Base-by-base conservation (phyloP, 1,284 basidiomycete species). In the Ganoderma boninense region DNA sequence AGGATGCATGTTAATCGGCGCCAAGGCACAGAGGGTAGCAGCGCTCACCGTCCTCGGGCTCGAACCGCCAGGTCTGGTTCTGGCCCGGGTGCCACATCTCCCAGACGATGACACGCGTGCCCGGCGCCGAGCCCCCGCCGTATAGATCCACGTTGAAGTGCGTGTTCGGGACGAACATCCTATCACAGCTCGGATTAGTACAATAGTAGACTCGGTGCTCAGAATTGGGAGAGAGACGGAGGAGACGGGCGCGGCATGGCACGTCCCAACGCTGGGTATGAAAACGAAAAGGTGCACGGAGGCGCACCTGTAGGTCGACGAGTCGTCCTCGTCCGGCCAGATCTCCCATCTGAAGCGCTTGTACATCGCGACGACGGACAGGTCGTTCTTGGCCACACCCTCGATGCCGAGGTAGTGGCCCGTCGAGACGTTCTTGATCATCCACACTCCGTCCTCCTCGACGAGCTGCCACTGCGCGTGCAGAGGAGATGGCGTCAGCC, bases 281-380 rank as follows among this genome's bases (percentile, higher is more conserved):
- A 32, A 32, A 32, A 32, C 29, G 4, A 32, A 38, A 38, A 38
- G 6, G 6, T 6, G 38, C 7, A 6, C 38, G 38, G 38, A 6
- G 38, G 38, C 66, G 35, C 35, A 77, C 76, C 73, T 65, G 65
- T 69, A 69, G 2, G 61, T 66, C 1, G 61, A 64, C 5, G 61
- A 43, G 54, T 77, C 73, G 8, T 68, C 32, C 59, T 72, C 62
- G 70, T 77, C 75, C 14, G 68, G 70, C 70, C 68, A 67, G 71
- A 77, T 69, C 35, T 76, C 72, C 66, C 82, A 83, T 2, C 69
- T 43, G 67, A 59, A 38, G 29, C 81, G 82, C 0, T 76, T 72
- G 0, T 73, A 32, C 10, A 71, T 68, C 2, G 78, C 85, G 13
- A 85, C 74, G 52, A 87, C 71, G 32, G 74, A 79, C 2, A 81